Percentiles rank a stretch among this genome's conserved stretches.
Conservation (phyloP, 805 yeast species). For the Candida schatavii region DNA sequence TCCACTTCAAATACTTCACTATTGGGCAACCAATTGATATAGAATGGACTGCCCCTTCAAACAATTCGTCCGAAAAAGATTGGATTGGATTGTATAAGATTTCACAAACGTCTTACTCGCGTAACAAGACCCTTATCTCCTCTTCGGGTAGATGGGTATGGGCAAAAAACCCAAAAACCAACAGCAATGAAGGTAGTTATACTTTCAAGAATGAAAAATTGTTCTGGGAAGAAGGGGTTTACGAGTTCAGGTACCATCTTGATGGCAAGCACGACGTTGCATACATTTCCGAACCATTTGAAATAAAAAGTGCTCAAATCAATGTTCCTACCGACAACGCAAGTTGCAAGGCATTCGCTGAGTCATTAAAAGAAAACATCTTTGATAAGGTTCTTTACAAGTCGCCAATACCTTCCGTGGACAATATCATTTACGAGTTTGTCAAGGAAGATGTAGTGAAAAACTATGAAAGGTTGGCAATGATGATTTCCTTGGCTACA, state of each 20-base stretch:
- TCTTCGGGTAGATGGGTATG: constrained; percentile 68
- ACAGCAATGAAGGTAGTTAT: constrained; percentile 28
- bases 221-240: constrained; percentile 66
- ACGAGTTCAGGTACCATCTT: constrained; percentile 71
- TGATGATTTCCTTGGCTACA: constrained; percentile 31
- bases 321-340: constrained; percentile 26
- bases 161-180: constrained; percentile 33
- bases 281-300: constrained; percentile 63
- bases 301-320: constrained; percentile 45
- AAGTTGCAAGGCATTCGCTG: constrained; percentile 28
- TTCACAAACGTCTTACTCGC: constrained; percentile 54
- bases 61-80: constrained; percentile 46
- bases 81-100: constrained; percentile 79
- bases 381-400: constrained; percentile 28
- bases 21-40: constrained; percentile 56
- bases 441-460: constrained; percentile 28
- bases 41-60: constrained; percentile 52
- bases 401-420: constrained; percentile 15
- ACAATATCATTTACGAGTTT: constrained; percentile 24
- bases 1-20: constrained; percentile 14
- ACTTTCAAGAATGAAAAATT: constrained; percentile 48
- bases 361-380: constrained; percentile 26
- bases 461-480: constrained; percentile 24
- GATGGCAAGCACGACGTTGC: constrained; percentile 69
- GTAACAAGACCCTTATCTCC: constrained; percentile 54